Percentiles rank a stretch among this genome's conserved stretches.
Conservation (phyloP, 192 early-diverging fungal species). For the Chytriomyces confervae region DNA sequence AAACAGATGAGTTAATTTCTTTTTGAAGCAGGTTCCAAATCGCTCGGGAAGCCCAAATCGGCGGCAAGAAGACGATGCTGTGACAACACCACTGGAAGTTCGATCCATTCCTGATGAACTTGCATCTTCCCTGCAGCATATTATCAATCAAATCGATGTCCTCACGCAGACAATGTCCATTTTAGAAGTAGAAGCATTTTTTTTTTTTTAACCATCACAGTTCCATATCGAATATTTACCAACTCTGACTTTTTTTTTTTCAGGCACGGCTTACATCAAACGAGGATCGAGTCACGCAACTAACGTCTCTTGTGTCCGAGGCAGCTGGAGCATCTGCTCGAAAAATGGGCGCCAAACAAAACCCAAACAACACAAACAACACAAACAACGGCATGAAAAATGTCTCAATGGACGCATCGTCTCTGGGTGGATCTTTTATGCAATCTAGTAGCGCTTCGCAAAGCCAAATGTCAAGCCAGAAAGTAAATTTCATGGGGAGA, state of each 20-base stretch:
- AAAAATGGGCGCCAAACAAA: not conserved
- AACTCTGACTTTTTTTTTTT: not conserved
- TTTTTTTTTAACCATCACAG: not conserved
- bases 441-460: not conserved
- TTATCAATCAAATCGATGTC: constrained; percentile 60
- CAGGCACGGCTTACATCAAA: constrained; percentile 61
- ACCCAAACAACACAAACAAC: not conserved
- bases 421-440: not conserved
- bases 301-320: constrained; percentile 31
- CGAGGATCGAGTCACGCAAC: constrained; percentile 55
- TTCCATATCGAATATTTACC: not conserved
- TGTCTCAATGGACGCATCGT: not conserved
- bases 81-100: constrained; percentile 39
- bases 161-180: constrained; percentile 68
- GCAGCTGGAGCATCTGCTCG: not conserved
- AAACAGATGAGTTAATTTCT: not conserved
- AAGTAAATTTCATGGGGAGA: no score
- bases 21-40: not conserved
- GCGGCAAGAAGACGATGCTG: constrained; percentile 5
- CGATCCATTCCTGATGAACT: constrained; percentile 51
- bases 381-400: not conserved
- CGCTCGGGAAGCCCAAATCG: not conserved
- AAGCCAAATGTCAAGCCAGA: not conserved
- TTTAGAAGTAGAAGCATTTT: constrained; percentile 51
- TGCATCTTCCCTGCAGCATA: constrained; percentile 50